Percentiles rank a stretch among this genome's conserved stretches.
Evolutionary conservation across 2,329 filamentous ascomycete species (phyloP).

Genomic region (Aureobasidium sp.): DNA sequence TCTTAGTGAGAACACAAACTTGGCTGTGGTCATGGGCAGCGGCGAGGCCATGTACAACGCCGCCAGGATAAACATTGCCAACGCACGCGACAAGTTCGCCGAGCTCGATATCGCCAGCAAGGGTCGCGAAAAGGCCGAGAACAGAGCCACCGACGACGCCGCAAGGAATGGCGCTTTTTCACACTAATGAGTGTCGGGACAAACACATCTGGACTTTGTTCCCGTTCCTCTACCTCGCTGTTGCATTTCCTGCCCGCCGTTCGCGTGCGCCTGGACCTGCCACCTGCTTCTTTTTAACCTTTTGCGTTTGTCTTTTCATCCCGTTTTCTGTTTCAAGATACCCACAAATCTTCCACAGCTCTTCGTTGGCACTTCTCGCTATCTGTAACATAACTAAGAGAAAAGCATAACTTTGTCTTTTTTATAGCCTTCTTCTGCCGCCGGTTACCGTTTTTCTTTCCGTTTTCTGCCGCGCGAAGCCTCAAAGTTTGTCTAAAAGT

Average conservation of each 20-base stretch:
- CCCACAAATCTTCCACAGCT: slow-evolving; percentile 3
- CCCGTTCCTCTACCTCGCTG: not conserved
- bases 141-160: not conserved
- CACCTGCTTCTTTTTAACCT: not conserved
- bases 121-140: slow-evolving; percentile 1
- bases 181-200: not conserved
- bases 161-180: not conserved
- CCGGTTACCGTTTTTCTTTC: not conserved
- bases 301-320: not conserved
- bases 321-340: slow-evolving; percentile 1
- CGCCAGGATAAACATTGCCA: slow-evolving; percentile 80
- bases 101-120: slow-evolving; percentile 41
- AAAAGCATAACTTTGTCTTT: slow-evolving; percentile 2
- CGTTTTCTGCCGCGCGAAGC: not conserved
- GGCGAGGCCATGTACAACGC: slow-evolving; percentile 88
- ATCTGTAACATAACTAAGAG: slow-evolving; percentile 1
- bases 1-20: slow-evolving; percentile 95
- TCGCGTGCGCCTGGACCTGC: not conserved
- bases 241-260: not conserved
- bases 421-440: not conserved
- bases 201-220: not conserved
- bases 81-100: slow-evolving; percentile 75
- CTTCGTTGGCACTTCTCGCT: not conserved
- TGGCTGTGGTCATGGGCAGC: slow-evolving; percentile 83
- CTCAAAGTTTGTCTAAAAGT: not conserved